Evolutionary conservation across 371 early-diverging fungal species (phyloP).

Genomic region (Apophysomyces variabilis): DNA sequence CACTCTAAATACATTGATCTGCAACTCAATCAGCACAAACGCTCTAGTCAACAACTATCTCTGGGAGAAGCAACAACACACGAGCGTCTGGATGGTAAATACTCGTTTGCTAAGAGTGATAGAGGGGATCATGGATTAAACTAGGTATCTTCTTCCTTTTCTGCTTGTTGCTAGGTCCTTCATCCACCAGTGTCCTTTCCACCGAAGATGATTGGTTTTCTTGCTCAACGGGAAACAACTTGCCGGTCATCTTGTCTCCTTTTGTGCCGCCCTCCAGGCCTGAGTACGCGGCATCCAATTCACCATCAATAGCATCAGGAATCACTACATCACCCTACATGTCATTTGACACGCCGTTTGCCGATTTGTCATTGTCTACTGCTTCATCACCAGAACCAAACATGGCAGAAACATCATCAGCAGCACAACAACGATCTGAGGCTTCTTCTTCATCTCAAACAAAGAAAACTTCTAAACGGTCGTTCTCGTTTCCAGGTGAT

Average conservation of each 20-base stretch:
- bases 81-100: slow-evolving; percentile 1
- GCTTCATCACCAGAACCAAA: slow-evolving; percentile 13
- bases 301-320: slow-evolving; percentile 6
- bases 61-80: neutral
- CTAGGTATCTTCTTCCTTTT: too few species aligned
- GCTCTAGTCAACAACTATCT: slow-evolving; percentile 4
- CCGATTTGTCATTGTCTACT: slow-evolving; percentile 5
- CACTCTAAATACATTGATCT: slow-evolving; percentile 32
- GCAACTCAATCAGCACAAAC: slow-evolving; percentile 22
- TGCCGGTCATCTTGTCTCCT: slow-evolving; percentile 5
- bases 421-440: neutral
- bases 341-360: slow-evolving; percentile 10
- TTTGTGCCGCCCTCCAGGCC: slow-evolving; percentile 3
- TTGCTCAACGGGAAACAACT: neutral
- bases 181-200: neutral
- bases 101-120: too few species aligned
- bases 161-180: neutral
- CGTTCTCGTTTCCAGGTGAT: neutral
- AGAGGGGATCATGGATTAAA: too few species aligned
- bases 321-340: slow-evolving; percentile 10
- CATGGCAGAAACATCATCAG: neutral
- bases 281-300: neutral
- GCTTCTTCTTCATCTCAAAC: neutral
- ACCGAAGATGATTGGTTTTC: slow-evolving; percentile 4
- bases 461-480: neutral